Evolutionary conservation across 2,329 filamentous ascomycete genomes (phyloP).

Genomic region (Colletotrichum sp.): DNA sequence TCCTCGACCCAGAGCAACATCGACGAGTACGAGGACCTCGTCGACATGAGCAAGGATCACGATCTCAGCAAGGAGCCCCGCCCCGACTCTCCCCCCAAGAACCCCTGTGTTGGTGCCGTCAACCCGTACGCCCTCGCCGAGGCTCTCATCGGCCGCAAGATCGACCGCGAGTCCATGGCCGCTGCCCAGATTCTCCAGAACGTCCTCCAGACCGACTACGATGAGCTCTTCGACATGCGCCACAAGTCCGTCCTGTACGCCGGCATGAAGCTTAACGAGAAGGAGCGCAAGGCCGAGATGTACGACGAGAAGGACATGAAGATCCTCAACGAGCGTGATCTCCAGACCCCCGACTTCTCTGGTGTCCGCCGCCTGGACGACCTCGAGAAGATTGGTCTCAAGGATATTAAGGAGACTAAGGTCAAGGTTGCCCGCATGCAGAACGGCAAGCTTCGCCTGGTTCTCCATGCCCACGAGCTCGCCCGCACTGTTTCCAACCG

Average conservation of each 20-base stretch:
- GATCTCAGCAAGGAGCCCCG: constrained; percentile 25
- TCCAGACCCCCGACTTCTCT: constrained; percentile 47
- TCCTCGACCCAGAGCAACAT: constrained; percentile 28
- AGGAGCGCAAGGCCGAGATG: constrained; percentile 40
- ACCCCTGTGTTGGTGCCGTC: constrained; percentile 42
- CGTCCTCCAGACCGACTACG: constrained; percentile 50
- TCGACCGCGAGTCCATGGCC: constrained; percentile 39
- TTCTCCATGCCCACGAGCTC: constrained; percentile 38
- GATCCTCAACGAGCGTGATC: constrained; percentile 45
- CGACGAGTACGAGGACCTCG: constrained; percentile 37
- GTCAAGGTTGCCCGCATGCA: constrained; percentile 46
- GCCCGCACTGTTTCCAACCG: constrained; percentile 41
- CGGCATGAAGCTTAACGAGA: constrained; percentile 43
- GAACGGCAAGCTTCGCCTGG: constrained; percentile 49
- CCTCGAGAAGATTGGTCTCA: constrained; percentile 43
- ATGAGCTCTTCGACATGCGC: constrained; percentile 52
- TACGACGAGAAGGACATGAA: constrained; percentile 42
- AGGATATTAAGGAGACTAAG: constrained; percentile 36
- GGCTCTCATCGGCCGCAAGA: constrained; percentile 44
- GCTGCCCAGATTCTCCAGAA: constrained; percentile 41
- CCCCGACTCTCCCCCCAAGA: constrained; percentile 41
- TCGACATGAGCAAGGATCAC: constrained; percentile 29
- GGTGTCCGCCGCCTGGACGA: constrained; percentile 40
- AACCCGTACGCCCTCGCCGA: constrained; percentile 51
- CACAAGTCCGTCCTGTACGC: constrained; percentile 46